Percentiles rank a stretch among this genome's conserved stretches.
Evolutionary conservation across 768 basidiomycete species (phyloP).

Genomic region (Rossbeevera mucosa): DNA sequence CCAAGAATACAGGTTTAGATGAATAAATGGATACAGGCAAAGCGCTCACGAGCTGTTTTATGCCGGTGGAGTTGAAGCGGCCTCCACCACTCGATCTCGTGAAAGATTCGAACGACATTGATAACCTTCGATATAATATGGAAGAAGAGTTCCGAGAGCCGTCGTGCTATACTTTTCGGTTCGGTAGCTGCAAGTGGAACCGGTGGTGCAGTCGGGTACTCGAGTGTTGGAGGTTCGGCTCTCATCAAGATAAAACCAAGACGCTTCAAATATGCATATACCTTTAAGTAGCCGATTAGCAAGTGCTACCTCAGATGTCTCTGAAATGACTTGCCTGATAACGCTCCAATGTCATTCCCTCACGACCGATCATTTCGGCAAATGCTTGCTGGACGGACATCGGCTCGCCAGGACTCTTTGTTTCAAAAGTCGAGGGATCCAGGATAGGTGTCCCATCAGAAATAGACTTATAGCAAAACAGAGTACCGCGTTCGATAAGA

Average conservation of each 20-base stretch:
- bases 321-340: slow-evolving; percentile 63
- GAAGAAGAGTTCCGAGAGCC: slow-evolving; percentile 13
- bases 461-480: slow-evolving; percentile 75
- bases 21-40: not conserved
- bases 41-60: slow-evolving; percentile 49
- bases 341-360: slow-evolving; percentile 74
- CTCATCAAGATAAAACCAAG: slow-evolving; percentile 87
- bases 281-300: slow-evolving; percentile 43
- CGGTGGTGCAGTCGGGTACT: slow-evolving; percentile 49
- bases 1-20: not conserved
- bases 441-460: slow-evolving; percentile 22
- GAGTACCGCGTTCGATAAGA: slow-evolving; percentile 82
- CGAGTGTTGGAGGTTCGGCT: slow-evolving; percentile 52
- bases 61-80: slow-evolving; percentile 51
- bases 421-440: slow-evolving; percentile 22
- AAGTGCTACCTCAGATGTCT: not conserved
- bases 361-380: slow-evolving; percentile 75
- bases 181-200: slow-evolving; percentile 8
- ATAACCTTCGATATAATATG: slow-evolving; percentile 4
- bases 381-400: slow-evolving; percentile 93
- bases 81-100: slow-evolving; percentile 56
- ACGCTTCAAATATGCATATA: slow-evolving; percentile 88
- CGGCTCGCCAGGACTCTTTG: slow-evolving; percentile 54
- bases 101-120: slow-evolving; percentile 2
- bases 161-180: not conserved